phyloP scores from a whole-genome alignment of 2,329 filamentous ascomycete species.

The Fusarium sp. region DNA sequence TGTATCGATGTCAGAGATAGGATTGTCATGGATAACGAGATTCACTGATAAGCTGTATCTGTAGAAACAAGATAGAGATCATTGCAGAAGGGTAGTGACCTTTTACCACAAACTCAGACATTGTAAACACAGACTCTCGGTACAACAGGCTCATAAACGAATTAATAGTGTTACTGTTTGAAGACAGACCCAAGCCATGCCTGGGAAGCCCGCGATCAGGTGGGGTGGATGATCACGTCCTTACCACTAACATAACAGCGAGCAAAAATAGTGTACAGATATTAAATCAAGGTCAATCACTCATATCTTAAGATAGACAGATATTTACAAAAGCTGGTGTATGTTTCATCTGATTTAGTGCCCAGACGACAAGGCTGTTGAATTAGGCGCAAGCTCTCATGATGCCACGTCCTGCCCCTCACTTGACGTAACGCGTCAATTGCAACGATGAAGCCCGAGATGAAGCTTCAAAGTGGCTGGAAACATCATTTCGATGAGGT shows the following conservation, averaged over 20 bases:
- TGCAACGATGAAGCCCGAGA: background rate
- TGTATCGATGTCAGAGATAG: background rate
- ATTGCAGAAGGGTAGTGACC: too few relatives aligned
- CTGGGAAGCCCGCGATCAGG: background rate
- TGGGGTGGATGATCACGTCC: background rate
- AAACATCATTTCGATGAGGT: background rate
- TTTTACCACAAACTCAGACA: too few relatives aligned
- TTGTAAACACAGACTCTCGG: too few relatives aligned
- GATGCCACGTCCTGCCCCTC: constrained; percentile 28
- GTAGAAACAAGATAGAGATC: background rate
- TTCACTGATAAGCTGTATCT: background rate
- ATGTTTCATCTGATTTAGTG: background rate
- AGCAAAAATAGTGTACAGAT: background rate
- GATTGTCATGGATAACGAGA: too few relatives aligned
- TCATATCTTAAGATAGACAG: background rate
- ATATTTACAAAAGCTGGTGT: too few relatives aligned
- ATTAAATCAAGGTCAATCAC: too few relatives aligned
- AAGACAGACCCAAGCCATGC: background rate
- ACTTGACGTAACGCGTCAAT: constrained; percentile 30
- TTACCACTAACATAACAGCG: background rate
- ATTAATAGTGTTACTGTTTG: background rate
- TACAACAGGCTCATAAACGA: background rate
- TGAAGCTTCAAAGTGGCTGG: background rate
- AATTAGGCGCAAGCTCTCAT: background rate
- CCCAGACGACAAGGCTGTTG: background rate